Conservation (phyloP, 1,284 basidiomycete genomes). For the Mycena sp. region DNA sequence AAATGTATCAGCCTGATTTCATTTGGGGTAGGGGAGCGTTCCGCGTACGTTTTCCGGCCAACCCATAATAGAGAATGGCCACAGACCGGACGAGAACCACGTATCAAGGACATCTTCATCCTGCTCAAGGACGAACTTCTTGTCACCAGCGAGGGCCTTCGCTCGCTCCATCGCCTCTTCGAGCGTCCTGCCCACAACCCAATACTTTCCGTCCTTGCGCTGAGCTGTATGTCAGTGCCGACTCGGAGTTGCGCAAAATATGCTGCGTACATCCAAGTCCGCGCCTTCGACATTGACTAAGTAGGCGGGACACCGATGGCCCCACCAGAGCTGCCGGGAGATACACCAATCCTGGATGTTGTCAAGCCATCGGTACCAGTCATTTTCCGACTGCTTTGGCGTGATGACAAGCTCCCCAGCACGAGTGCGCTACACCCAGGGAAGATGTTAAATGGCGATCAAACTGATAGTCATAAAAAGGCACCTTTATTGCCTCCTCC, state of each 20-base stretch:
- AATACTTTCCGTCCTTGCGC: conserved; percentile 78
- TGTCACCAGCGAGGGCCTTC: conserved; percentile 74
- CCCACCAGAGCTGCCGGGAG: conserved; percentile 99
- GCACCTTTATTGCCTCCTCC: conserved; percentile 87
- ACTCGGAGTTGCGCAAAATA: not conserved
- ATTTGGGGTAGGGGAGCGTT: no score
- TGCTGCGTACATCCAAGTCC: conserved; percentile 68
- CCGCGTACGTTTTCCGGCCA: conserved; percentile 88
- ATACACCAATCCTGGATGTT: conserved; percentile 99
- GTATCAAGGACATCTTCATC: conserved; percentile 99
- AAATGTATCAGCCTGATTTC: conserved; percentile 4
- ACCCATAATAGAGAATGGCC: conserved; percentile 98
- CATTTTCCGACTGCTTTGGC: conserved; percentile 89
- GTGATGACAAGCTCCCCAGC: conserved; percentile 88
- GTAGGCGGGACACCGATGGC: conserved; percentile 96
- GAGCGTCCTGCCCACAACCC: conserved; percentile 90
- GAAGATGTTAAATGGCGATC: not conserved
- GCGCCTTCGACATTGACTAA: conserved; percentile 89
- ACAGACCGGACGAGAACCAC: conserved; percentile 98
- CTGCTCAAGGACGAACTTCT: conserved; percentile 85
- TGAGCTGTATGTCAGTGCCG: conserved; percentile 38
- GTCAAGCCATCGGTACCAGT: conserved; percentile 98
- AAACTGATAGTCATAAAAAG: not conserved
- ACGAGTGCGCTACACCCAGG: conserved; percentile 76
- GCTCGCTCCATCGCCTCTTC: conserved; percentile 89